Conservation (phyloP, 441 rosid genomes). For the Capsella rubella region DNA sequence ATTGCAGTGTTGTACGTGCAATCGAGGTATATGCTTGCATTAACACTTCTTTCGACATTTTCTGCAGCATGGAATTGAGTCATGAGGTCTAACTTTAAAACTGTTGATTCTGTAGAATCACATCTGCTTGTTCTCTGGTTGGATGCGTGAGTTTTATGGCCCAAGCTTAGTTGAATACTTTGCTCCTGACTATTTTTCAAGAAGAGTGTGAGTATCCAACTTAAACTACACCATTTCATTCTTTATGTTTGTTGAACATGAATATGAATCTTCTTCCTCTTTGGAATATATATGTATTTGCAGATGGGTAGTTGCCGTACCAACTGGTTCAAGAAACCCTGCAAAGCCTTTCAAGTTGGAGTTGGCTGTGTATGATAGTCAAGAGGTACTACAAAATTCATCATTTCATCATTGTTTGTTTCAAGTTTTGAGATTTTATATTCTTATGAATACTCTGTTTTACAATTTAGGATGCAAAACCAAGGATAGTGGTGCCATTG, state of each 20-base stretch:
- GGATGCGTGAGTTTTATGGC: constrained; percentile 87
- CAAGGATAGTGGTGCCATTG: constrained; percentile 66
- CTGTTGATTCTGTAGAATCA: constrained; percentile 56
- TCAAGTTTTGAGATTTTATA: constrained; percentile 2
- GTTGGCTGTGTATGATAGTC: constrained; percentile 69
- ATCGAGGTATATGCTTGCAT: constrained; percentile 65
- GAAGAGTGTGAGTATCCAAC: constrained; percentile 71
- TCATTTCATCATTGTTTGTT: background rate
- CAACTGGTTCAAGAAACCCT: constrained; percentile 74
- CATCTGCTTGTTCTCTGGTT: constrained; percentile 85
- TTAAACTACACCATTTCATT: background rate
- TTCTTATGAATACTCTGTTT: constrained; percentile 24
- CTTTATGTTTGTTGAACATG: background rate
- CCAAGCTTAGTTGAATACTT: constrained; percentile 79
- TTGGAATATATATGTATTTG: constrained; percentile 27
- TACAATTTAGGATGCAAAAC: constrained; percentile 76
- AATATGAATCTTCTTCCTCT: constrained; percentile 21
- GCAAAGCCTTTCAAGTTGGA: constrained; percentile 79
- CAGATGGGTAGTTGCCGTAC: constrained; percentile 88
- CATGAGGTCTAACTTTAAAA: background rate
- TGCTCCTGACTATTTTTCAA: constrained; percentile 78
- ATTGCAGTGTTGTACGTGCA: constrained; percentile 67
- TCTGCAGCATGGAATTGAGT: too few relatives aligned
- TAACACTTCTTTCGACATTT: too few relatives aligned
- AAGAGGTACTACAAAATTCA: constrained; percentile 56